Conservation (phyloP, 148 eudicot genomes). For the Amaranthus cruentus region DNA sequence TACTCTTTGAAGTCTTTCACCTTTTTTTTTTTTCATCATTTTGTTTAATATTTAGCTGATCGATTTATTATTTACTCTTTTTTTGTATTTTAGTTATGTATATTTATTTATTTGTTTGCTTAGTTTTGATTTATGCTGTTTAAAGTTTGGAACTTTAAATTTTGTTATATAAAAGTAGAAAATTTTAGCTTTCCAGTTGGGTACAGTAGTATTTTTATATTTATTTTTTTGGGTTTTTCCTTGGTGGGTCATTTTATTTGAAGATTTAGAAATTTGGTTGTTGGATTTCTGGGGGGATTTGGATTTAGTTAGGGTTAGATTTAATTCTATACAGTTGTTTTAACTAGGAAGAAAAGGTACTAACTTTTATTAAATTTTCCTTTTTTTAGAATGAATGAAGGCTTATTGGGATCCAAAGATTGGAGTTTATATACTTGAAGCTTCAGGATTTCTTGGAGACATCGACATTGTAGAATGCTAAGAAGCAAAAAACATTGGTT, state of each 20-base stretch:
- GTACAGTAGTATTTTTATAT: background rate
- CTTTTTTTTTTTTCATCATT: background rate
- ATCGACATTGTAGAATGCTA: slow-evolving; percentile 40
- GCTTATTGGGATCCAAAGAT: slow-evolving; percentile 28
- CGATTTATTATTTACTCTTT: slow-evolving; percentile 1
- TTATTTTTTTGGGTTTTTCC: slow-evolving; percentile 5
- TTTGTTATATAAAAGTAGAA: slow-evolving; percentile 7
- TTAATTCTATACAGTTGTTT: slow-evolving; percentile 11
- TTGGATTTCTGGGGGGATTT: slow-evolving; percentile 24
- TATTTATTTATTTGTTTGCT: slow-evolving; percentile 1
- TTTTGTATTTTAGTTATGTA: background rate
- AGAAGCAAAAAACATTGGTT: slow-evolving; percentile 30
- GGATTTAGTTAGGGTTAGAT: slow-evolving; percentile 15
- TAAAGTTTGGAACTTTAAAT: slow-evolving; percentile 11
- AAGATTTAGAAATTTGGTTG: slow-evolving; percentile 11
- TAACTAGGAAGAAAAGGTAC: background rate
- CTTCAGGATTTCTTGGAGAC: slow-evolving; percentile 24
- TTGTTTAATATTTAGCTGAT: slow-evolving; percentile 16
- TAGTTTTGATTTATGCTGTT: background rate
- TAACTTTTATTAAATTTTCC: slow-evolving; percentile 7
- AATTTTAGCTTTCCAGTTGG: slow-evolving; percentile 20
- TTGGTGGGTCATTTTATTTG: background rate
- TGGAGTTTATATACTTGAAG: slow-evolving; percentile 16
- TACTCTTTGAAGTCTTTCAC: background rate
- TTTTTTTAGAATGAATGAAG: slow-evolving; percentile 35